A percentile compares a stretch with the other conserved stretches of the same genome.
phyloP scores from a whole-genome alignment of 2,329 filamentous ascomycete species.

The Fusarium keratoplasticum region DNA sequence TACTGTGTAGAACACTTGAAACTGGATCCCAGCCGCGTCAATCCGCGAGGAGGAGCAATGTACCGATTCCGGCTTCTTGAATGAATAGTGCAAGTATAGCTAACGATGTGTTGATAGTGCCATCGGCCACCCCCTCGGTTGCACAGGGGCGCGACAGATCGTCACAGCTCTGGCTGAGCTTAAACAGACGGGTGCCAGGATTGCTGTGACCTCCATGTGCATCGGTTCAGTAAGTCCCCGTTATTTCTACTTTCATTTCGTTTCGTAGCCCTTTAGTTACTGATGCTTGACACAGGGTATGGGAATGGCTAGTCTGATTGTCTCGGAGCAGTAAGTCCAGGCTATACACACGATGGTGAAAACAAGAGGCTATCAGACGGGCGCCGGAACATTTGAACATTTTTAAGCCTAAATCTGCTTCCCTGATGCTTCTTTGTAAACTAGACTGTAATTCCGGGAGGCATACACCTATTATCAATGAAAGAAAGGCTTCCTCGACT shows the following conservation, averaged over 20 bases:
- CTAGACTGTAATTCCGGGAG: not conserved
- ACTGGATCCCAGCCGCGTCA: not conserved
- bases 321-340: not conserved
- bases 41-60: not conserved
- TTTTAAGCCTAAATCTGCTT: not conserved
- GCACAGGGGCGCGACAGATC: not conserved
- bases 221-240: not conserved
- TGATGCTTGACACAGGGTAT: not conserved
- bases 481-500: not conserved
- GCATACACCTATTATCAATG: not conserved
- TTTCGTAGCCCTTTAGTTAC: not conserved
- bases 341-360: not conserved
- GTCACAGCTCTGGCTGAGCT: not conserved
- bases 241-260: not conserved
- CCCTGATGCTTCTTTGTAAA: not conserved
- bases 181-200: not conserved
- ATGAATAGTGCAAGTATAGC: not conserved
- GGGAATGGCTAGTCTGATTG: not conserved
- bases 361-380: not conserved
- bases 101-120: not conserved
- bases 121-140: not conserved
- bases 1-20: not conserved
- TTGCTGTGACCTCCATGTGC: not conserved
- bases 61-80: accelerated
- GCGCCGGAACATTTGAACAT: not conserved